Base-by-base conservation (phyloP, 139 green algal species). In the Dunaliella primolecta region DNA sequence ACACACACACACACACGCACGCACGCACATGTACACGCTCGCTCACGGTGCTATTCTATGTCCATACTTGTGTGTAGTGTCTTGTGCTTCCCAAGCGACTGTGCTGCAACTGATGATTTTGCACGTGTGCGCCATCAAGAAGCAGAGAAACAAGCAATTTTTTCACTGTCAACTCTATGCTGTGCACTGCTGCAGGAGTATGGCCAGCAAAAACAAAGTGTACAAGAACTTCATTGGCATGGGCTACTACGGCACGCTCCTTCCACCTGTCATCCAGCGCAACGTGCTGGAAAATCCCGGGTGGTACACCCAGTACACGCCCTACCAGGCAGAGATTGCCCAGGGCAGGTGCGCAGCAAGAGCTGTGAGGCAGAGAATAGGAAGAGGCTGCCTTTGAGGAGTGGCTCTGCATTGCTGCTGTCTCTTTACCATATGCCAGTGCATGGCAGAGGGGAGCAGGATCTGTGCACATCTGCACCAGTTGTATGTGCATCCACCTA, bases 241-340 rank as follows among this genome's bases (percentile, higher is more conserved):
- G 95, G 97, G 97, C 57, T 99, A 99, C 93, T 97, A 99, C 90
- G 91, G 91, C 88, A 99, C 96, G 0, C 91, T 97, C 87, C 77
- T 97, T 33, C 97, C 97, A 3, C 87, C 94, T 21, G 97, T 99
- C 71, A 99, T 99, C 88, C 93, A 97, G 86, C 92, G 97, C 81
- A 99, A 99, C 90, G 88, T 99, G 80, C 94, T 99, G 88, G 97
- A 99, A 91, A 99, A 99, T 92, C 97, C 97, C 11, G 97, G 97
- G 24, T 99, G 97, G 97, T 99, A 99, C 96, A 99, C 97, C 0
- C 97, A 99, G 93, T 99, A 99, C 94, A 99, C 97, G 23, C 97
- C 97, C 37, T 99, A 99, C 94, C 97, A 99, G 92, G 94, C 96
- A 34, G 96, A 98, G 88, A 98, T 98, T 83, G 91, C 94, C 0